Conservation (phyloP, 495 filamentous ascomycete species). For the Penicillium dipodomyicola region DNA sequence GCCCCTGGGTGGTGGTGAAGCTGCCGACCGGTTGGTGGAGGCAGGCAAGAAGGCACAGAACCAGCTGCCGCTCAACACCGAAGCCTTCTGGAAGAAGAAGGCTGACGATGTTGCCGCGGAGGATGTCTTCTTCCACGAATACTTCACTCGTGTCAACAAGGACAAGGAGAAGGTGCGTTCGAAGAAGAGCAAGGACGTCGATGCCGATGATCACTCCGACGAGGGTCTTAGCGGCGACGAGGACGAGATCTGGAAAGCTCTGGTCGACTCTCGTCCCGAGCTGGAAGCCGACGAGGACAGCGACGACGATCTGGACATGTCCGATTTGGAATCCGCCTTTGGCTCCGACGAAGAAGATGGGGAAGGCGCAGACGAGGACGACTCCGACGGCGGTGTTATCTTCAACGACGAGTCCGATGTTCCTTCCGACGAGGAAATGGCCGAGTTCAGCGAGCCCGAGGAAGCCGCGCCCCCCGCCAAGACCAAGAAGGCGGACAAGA, state of each 20-base stretch:
- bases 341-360: conserved; percentile 44
- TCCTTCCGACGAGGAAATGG: conserved; percentile 45
- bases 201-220: conserved; percentile 22
- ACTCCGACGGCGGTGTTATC: conserved; percentile 53
- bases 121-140: conserved; percentile 97
- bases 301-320: conserved; percentile 62
- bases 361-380: conserved; percentile 48
- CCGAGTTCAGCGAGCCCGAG: conserved; percentile 29
- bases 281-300: conserved; percentile 66
- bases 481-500: conserved; percentile 41
- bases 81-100: conserved; percentile 88
- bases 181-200: conserved; percentile 51
- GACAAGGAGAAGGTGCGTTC: conserved; percentile 56
- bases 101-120: conserved; percentile 81
- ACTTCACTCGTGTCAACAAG: conserved; percentile 81
- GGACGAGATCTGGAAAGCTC: conserved; percentile 87
- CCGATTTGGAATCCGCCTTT: conserved; percentile 61
- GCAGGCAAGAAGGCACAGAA: conserved; percentile 47
- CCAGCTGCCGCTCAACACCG: conserved; percentile 66
- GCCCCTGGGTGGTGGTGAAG: conserved; percentile 68
- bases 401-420: conserved; percentile 50
- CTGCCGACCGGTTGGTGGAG: conserved; percentile 62
- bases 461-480: conserved; percentile 25
- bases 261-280: conserved; percentile 77
- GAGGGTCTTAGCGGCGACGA: conserved; percentile 47